phyloP scores from a whole-genome alignment of 495 filamentous ascomycete genomes.

The Collariella sp. region DNA sequence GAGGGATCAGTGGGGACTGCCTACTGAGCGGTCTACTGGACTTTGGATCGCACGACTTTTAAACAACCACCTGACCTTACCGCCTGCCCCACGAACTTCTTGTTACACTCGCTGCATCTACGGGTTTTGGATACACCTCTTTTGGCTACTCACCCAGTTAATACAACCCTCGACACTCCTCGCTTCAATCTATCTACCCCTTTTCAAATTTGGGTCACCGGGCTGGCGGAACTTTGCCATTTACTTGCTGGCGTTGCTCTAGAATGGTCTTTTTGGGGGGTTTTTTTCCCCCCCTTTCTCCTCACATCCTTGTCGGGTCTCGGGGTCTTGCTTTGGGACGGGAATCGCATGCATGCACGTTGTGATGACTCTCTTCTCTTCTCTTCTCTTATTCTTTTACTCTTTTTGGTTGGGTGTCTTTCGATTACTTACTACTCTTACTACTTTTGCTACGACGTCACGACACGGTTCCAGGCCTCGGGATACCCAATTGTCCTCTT shows the following conservation, averaged over 20 bases:
- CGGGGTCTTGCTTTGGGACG: neutral
- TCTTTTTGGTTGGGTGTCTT: neutral
- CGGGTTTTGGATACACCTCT: slow-evolving; percentile 1
- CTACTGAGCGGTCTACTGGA: slow-evolving; percentile 23
- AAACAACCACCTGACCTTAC: too few relatives aligned
- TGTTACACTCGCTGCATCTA: too few relatives aligned
- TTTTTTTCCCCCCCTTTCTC: neutral
- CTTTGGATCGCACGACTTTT: slow-evolving; percentile 17
- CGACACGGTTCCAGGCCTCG: neutral
- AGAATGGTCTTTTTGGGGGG: neutral
- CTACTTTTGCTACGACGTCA: neutral
- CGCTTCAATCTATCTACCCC: neutral
- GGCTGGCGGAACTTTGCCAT: neutral
- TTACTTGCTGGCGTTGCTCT: neutral
- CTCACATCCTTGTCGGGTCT: neutral
- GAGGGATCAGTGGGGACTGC: slow-evolving; percentile 57
- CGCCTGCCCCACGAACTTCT: too few relatives aligned
- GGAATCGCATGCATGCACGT: slow-evolving; percentile 5
- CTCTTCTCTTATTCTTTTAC: neutral
- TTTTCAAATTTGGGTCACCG: neutral
- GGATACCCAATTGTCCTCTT: slow-evolving; percentile 3
- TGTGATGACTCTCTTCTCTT: slow-evolving; percentile 17
- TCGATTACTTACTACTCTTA: too few relatives aligned
- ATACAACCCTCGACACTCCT: neutral
- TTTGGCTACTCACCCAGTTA: slow-evolving; percentile 12